A percentile compares a stretch with the other conserved stretches of the same genome.
Evolutionary conservation across 78 protist genomes (phyloP).

Genomic region (Dictyostelium citrinum): DNA sequence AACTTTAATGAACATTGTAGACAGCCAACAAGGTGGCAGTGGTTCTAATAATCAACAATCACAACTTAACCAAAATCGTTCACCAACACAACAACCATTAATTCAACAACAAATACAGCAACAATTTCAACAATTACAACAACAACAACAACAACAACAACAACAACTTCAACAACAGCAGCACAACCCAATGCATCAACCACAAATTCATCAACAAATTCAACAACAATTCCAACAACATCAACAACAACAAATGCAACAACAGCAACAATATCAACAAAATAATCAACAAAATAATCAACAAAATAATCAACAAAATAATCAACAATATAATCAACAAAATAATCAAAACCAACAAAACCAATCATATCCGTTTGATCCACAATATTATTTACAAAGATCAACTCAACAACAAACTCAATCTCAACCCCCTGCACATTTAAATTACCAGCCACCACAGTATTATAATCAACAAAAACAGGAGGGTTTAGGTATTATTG

Average conservation of each 20-base stretch:
- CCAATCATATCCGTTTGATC: background rate
- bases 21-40: background rate
- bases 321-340: background rate
- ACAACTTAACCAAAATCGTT: background rate
- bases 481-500: background rate
- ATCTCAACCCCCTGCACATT: background rate
- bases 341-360: background rate
- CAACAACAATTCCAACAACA: constrained; percentile 19
- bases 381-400: background rate
- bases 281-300: background rate
- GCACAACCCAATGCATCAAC: background rate
- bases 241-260: background rate
- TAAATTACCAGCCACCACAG: background rate
- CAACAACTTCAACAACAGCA: background rate
- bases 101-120: constrained; percentile 35
- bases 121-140: background rate
- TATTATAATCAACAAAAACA: background rate
- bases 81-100: background rate
- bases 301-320: background rate
- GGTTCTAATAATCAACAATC: background rate
- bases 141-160: constrained; percentile 13
- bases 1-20: constrained; percentile 42
- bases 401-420: background rate
- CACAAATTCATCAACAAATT: constrained; percentile 6
- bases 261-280: constrained; percentile 17